A percentile compares a stretch with the other conserved stretches of the same genome.
These are phyloP conservation scores for Nemania sp. DNA, from an alignment of 2,329 filamentous ascomycete genomes.

Conservation along the genomic window DNA sequence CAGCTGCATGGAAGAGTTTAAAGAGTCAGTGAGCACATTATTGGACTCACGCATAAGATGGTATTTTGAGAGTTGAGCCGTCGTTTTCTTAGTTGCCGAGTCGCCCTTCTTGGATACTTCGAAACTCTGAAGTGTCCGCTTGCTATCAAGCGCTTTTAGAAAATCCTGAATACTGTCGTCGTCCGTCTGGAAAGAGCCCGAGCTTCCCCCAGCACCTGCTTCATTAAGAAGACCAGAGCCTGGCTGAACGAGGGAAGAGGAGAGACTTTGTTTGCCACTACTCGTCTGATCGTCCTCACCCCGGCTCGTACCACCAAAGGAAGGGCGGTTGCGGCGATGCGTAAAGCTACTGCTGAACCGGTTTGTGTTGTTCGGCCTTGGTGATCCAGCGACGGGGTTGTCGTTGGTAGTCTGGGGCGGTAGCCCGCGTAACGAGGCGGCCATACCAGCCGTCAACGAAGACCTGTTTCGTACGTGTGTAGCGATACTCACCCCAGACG, in stretches of 20 bases:
- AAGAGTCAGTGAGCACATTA: constrained; percentile 85
- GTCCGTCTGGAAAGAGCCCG: constrained; percentile 72
- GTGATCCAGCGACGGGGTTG: constrained; percentile 73
- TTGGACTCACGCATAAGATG: constrained; percentile 90
- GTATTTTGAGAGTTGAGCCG: constrained; percentile 81
- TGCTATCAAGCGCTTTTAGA: constrained; percentile 82
- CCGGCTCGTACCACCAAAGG: constrained; percentile 73
- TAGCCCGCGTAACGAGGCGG: constrained; percentile 70
- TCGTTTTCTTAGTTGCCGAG: constrained; percentile 73
- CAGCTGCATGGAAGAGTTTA: constrained; percentile 86
- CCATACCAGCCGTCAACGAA: constrained; percentile 75
- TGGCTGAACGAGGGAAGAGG: constrained; percentile 71
- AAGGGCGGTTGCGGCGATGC: constrained; percentile 78
- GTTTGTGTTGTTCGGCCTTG: constrained; percentile 75
- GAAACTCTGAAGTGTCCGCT: constrained; percentile 84
- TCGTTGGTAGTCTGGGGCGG: constrained; percentile 64
- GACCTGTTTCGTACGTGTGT: constrained; percentile 69
- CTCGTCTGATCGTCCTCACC: constrained; percentile 75
- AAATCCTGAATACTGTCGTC: constrained; percentile 95
- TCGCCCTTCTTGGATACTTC: constrained; percentile 70
- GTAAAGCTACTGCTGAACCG: constrained; percentile 95
- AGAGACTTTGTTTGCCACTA: constrained; percentile 78
- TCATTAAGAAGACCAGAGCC: constrained; percentile 81
- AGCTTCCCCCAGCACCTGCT: constrained; percentile 66
- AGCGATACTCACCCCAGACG: constrained; percentile 53